A percentile compares a stretch with the other conserved stretches of the same genome.
phyloP scores from a whole-genome alignment of 805 yeast genomes.

The Starmera quercuum region DNA sequence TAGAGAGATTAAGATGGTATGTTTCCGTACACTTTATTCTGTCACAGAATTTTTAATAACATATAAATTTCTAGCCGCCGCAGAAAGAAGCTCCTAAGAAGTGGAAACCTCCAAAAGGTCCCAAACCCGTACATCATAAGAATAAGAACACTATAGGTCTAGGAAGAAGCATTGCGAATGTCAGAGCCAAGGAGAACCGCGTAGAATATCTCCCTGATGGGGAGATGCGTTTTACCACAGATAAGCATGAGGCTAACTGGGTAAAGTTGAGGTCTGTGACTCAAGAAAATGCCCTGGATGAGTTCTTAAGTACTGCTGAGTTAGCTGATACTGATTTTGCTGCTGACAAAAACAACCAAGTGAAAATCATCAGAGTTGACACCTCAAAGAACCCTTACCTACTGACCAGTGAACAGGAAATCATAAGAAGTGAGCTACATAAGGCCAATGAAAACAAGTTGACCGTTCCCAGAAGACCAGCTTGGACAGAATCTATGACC shows the following conservation, averaged over 20 bases:
- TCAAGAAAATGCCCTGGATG: conserved; percentile 90
- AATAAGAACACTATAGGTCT: conserved; percentile 79
- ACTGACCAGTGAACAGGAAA: conserved; percentile 59
- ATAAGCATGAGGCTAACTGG: conserved; percentile 79
- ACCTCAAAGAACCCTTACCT: conserved; percentile 46
- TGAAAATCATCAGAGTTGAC: conserved; percentile 76
- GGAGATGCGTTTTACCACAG: conserved; percentile 82
- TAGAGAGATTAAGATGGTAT: too few species aligned
- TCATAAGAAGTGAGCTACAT: conserved; percentile 51
- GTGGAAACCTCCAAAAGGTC: conserved; percentile 89
- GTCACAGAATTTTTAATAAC: too few species aligned
- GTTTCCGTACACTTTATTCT: too few species aligned
- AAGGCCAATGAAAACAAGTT: conserved; percentile 61
- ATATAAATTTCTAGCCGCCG: conserved; percentile 26
- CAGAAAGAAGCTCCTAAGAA: conserved; percentile 49
- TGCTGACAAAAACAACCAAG: conserved; percentile 78
- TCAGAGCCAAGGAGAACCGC: conserved; percentile 60
- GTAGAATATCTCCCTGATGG: conserved; percentile 76
- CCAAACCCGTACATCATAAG: conserved; percentile 80
- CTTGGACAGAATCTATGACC: conserved; percentile 69
- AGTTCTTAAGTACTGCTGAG: conserved; percentile 90
- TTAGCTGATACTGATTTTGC: conserved; percentile 94
- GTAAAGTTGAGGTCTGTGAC: conserved; percentile 89
- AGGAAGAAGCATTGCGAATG: conserved; percentile 77
- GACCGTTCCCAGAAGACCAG: conserved; percentile 90